These are phyloP conservation scores for Fusarium nodosum DNA, from an alignment of 2,329 filamentous ascomycete species.

Conservation along the genomic window DNA sequence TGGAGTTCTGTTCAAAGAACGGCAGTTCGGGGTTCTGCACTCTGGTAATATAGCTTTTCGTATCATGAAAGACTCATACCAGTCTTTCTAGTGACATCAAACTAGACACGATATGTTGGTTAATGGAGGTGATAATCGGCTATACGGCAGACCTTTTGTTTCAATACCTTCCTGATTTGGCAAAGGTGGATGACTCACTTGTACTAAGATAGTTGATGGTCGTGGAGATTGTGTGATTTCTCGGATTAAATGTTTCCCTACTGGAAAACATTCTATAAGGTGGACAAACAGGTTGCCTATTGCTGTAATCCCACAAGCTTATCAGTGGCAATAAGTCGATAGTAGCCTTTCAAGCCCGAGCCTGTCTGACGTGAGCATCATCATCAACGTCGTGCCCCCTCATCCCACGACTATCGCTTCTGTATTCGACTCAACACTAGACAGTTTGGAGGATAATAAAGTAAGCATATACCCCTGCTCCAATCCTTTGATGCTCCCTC, in stretches of 20 bases:
- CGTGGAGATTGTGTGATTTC: background rate
- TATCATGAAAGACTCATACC: background rate
- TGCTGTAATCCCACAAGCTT: background rate
- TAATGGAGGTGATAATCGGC: background rate
- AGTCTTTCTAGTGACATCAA: background rate
- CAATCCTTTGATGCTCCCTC: constrained; percentile 14
- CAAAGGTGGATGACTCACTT: constrained; percentile 8
- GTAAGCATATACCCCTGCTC: constrained; percentile 22
- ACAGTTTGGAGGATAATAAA: constrained; percentile 24
- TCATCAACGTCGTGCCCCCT: background rate
- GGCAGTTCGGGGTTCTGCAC: background rate
- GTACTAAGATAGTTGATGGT: background rate
- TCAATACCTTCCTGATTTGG: constrained; percentile 18
- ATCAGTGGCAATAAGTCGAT: background rate
- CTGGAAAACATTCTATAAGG: background rate
- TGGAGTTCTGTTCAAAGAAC: background rate
- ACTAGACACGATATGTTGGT: background rate
- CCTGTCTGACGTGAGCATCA: constrained; percentile 9
- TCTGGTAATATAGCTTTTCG: background rate
- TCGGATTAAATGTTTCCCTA: background rate
- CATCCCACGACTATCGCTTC: background rate
- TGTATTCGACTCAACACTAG: background rate
- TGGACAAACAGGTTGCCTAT: accelerated
- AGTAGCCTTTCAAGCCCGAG: background rate
- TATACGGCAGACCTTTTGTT: constrained; percentile 1